phyloP scores from a whole-genome alignment of 108 stramenopile species.

The Cyclostephanos invisitatus region DNA sequence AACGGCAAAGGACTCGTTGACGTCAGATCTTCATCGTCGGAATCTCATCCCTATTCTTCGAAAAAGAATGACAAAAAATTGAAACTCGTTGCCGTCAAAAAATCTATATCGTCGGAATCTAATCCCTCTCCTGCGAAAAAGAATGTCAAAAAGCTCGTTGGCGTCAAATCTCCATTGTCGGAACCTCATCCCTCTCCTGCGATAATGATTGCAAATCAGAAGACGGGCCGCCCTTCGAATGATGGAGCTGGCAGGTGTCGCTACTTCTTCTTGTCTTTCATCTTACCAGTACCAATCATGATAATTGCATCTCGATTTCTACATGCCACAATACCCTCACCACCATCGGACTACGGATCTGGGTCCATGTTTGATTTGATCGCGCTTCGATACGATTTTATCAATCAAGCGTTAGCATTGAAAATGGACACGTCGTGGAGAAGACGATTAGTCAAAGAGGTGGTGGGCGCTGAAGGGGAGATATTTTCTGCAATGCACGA shows the following conservation, averaged over 20 bases:
- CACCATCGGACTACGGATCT: conserved; percentile 61
- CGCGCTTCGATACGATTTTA: conserved; percentile 77
- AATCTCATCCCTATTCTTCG: neutral
- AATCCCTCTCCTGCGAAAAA: too few species aligned
- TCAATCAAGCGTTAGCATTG: conserved; percentile 85
- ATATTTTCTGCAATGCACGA: conserved; percentile 10
- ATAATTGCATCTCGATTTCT: conserved; percentile 35
- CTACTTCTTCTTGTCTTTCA: conserved; percentile 7
- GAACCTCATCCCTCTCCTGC: neutral
- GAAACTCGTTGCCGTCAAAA: too few species aligned
- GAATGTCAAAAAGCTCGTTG: neutral
- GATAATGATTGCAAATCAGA: neutral
- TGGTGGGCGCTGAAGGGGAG: conserved; percentile 37
- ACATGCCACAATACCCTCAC: conserved; percentile 36
- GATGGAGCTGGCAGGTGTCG: neutral
- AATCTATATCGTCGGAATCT: too few species aligned
- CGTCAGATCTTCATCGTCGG: neutral
- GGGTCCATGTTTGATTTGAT: conserved; percentile 91
- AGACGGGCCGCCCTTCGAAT: neutral
- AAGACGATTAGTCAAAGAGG: conserved; percentile 57
- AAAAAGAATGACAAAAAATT: neutral
- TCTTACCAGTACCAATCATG: conserved; percentile 23
- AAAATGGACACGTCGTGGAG: conserved; percentile 89
- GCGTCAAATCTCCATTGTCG: neutral
- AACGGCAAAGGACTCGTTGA: neutral